A percentile compares a stretch with the other conserved stretches of the same genome.
Evolutionary conservation across 495 filamentous ascomycete species (phyloP).

Genomic region (Podospora bellae-mahoneyi): DNA sequence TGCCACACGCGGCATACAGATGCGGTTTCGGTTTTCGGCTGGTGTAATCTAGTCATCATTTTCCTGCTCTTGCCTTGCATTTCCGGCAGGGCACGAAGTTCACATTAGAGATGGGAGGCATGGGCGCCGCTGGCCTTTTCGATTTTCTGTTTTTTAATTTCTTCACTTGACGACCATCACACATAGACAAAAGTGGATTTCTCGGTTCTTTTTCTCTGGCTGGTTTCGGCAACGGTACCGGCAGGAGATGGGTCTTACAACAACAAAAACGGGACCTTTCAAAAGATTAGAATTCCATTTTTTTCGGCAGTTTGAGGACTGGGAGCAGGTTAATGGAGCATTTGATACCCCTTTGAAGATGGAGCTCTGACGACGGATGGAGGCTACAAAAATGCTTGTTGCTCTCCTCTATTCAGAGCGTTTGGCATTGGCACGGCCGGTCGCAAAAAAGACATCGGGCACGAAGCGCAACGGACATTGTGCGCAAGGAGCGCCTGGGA

Average conservation of each 20-base stretch:
- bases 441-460: background rate
- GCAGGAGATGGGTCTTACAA: background rate
- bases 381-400: slow-evolving; percentile 26
- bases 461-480: background rate
- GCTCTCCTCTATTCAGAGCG: slow-evolving; percentile 21
- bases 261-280: slow-evolving; percentile 14
- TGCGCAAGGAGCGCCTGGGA: background rate
- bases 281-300: slow-evolving; percentile 17
- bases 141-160: slow-evolving; percentile 37
- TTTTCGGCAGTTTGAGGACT: slow-evolving; percentile 43
- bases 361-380: slow-evolving; percentile 19
- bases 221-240: slow-evolving; percentile 15
- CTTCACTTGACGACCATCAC: slow-evolving; percentile 33
- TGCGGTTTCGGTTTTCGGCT: slow-evolving; percentile 28
- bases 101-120: slow-evolving; percentile 40
- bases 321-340: slow-evolving; percentile 33
- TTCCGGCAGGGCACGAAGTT: slow-evolving; percentile 40
- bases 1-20: slow-evolving; percentile 27
- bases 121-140: slow-evolving; percentile 33
- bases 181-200: slow-evolving; percentile 62
- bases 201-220: slow-evolving; percentile 46
- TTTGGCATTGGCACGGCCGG: slow-evolving; percentile 27
- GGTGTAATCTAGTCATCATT: slow-evolving; percentile 39
- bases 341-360: slow-evolving; percentile 39
- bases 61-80: slow-evolving; percentile 41